Evolutionary conservation across 495 filamentous ascomycete genomes (phyloP).

Genomic region (Talaromyces stipitatus): DNA sequence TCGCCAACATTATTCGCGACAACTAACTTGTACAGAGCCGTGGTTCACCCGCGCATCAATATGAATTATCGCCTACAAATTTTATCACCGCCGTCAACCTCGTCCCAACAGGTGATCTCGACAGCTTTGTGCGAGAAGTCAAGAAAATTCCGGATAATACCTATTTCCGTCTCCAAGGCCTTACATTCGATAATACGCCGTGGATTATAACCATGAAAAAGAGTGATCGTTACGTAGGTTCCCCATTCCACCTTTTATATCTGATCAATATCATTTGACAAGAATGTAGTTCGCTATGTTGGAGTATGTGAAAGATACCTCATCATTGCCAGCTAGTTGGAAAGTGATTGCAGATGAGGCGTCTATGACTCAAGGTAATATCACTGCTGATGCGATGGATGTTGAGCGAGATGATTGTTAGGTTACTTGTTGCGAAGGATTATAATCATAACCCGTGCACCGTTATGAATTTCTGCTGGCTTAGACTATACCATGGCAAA

Average conservation of each 20-base stretch:
- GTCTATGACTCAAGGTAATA: constrained; percentile 27
- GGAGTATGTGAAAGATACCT: constrained; percentile 71
- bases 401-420: constrained; percentile 16
- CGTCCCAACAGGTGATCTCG: constrained; percentile 69
- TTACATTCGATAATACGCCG: constrained; percentile 95
- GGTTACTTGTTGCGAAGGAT: not conserved
- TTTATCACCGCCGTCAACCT: constrained; percentile 96
- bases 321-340: constrained; percentile 59
- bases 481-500: too few species aligned
- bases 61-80: constrained; percentile 89
- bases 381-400: constrained; percentile 43
- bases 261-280: constrained; percentile 1
- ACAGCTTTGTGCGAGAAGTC: constrained; percentile 69
- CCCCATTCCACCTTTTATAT: not conserved
- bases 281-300: constrained; percentile 66
- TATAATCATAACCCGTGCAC: too few species aligned
- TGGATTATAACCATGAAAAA: constrained; percentile 99
- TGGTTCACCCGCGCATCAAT: constrained; percentile 85
- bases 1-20: not conserved
- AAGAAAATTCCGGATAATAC: constrained; percentile 89
- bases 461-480: too few species aligned
- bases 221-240: constrained; percentile 84
- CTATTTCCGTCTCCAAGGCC: constrained; percentile 88
- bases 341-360: constrained; percentile 42
- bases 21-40: constrained; percentile 38